phyloP scores from a whole-genome alignment of 2,329 filamentous ascomycete species.

The Hypomyces rosellus region DNA sequence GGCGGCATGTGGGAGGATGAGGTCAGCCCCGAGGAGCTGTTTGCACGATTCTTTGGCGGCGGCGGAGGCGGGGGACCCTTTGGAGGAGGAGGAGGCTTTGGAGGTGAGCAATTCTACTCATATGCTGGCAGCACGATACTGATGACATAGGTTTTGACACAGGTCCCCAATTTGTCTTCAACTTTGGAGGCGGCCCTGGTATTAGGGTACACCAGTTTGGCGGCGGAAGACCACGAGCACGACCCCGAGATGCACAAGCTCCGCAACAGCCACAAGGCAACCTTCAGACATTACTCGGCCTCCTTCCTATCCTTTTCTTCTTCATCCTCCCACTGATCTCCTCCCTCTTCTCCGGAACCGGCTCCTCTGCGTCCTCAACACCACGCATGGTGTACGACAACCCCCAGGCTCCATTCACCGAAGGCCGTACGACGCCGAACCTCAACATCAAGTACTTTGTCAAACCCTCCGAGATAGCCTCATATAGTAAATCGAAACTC shows the following conservation, averaged over 20 bases:
- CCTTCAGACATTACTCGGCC: constrained; percentile 58
- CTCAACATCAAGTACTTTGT: constrained; percentile 79
- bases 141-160: constrained; percentile 55
- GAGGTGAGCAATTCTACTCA: constrained; percentile 25
- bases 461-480: constrained; percentile 68
- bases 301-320: constrained; percentile 83
- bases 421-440: constrained; percentile 63
- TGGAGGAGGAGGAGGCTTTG: constrained; percentile 54
- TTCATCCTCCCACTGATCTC: constrained; percentile 81
- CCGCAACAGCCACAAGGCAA: constrained; percentile 45
- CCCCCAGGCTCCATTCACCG: constrained; percentile 64
- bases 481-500: constrained; percentile 64
- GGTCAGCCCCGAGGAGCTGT: constrained; percentile 93
- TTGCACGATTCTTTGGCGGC: constrained; percentile 91
- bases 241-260: constrained; percentile 59
- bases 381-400: constrained; percentile 73
- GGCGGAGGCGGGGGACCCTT: constrained; percentile 64
- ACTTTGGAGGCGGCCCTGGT: constrained; percentile 84
- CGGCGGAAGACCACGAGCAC: constrained; percentile 66
- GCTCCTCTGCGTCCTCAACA: constrained; percentile 33
- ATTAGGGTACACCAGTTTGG: constrained; percentile 95
- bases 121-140: constrained; percentile 10
- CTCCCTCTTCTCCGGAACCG: constrained; percentile 61
- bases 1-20: constrained; percentile 77
- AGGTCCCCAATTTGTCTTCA: constrained; percentile 89